Percentiles rank a stretch among this genome's conserved stretches.
These are phyloP conservation scores for Copromyces sp. DNA, from an alignment of 495 filamentous ascomycete genomes.

Conservation along the genomic window DNA sequence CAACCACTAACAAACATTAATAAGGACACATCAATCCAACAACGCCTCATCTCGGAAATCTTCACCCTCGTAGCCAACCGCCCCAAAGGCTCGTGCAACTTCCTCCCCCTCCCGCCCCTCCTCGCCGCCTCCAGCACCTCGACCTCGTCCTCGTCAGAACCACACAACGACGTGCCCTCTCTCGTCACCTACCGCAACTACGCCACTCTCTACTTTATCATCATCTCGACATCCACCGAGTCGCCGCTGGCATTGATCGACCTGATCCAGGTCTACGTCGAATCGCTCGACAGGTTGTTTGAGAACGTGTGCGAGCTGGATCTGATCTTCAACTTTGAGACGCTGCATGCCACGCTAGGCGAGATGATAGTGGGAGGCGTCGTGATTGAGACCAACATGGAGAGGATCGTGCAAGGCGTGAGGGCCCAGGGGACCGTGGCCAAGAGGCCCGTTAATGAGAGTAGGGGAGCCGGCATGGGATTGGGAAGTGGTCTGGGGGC, in stretches of 20 bases:
- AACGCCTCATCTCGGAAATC: constrained; percentile 92
- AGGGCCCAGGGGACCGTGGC: constrained; percentile 63
- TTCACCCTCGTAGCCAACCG: constrained; percentile 93
- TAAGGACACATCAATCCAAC: constrained; percentile 89
- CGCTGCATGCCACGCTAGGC: constrained; percentile 76
- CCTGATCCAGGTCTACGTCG: constrained; percentile 95
- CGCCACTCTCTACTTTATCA: constrained; percentile 95
- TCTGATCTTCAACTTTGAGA: constrained; percentile 98
- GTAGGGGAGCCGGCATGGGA: constrained; percentile 18
- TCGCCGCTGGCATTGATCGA: constrained; percentile 92
- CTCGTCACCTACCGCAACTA: constrained; percentile 98
- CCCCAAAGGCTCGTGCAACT: constrained; percentile 84
- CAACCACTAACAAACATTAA: constrained; percentile 3
- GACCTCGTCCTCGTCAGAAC: constrained; percentile 49
- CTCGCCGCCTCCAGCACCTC: constrained; percentile 38
- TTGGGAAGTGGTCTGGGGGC: constrained; percentile 24
- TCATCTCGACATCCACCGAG: constrained; percentile 95
- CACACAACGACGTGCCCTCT: constrained; percentile 78
- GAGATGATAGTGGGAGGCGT: constrained; percentile 97
- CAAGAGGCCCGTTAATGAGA: constrained; percentile 56
- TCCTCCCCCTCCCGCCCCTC: constrained; percentile 60
- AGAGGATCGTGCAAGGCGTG: constrained; percentile 79
- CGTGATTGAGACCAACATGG: constrained; percentile 85
- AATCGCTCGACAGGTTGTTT: constrained; percentile 86
- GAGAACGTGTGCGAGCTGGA: constrained; percentile 98